Conservation (phyloP, 345 rosid genomes). For the Salix dunnii region DNA sequence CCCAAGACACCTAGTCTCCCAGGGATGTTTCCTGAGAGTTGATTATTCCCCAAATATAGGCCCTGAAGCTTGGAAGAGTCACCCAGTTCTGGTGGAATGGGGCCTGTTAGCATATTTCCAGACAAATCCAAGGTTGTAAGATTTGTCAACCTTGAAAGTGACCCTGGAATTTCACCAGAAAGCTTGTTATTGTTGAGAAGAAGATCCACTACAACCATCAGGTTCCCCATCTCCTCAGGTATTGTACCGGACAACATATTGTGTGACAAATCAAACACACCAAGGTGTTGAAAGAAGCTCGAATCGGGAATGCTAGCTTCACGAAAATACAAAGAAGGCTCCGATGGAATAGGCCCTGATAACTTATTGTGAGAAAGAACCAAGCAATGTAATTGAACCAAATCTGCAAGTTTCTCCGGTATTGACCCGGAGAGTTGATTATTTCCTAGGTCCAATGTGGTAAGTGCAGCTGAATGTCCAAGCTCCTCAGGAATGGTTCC, state of each 20-base stretch:
- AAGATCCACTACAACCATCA: constrained; percentile 66
- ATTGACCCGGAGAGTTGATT: constrained; percentile 69
- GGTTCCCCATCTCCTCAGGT: constrained; percentile 69
- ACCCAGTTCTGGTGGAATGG: constrained; percentile 61
- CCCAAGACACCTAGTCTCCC: constrained; percentile 54
- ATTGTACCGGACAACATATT: constrained; percentile 64
- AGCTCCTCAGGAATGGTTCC: constrained; percentile 65
- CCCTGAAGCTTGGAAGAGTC: constrained; percentile 73
- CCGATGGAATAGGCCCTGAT: constrained; percentile 66
- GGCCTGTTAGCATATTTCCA: constrained; percentile 55
- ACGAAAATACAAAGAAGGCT: constrained; percentile 59
- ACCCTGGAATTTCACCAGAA: constrained; percentile 65
- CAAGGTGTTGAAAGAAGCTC: constrained; percentile 86
- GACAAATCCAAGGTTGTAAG: constrained; percentile 79
- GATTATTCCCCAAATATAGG: constrained; percentile 66
- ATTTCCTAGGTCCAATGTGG: constrained; percentile 77
- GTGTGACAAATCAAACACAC: constrained; percentile 42
- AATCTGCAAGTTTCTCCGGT: constrained; percentile 50
- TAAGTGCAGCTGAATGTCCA: constrained; percentile 58
- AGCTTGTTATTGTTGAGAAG: constrained; percentile 62
- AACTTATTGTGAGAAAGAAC: constrained; percentile 77
- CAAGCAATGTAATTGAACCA: constrained; percentile 71
- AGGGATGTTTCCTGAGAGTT: constrained; percentile 65
- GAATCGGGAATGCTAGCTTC: constrained; percentile 59
- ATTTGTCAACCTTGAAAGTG: constrained; percentile 57